Conservation (phyloP, 2,329 filamentous ascomycete species). For the Cladophialophora yegresii region DNA sequence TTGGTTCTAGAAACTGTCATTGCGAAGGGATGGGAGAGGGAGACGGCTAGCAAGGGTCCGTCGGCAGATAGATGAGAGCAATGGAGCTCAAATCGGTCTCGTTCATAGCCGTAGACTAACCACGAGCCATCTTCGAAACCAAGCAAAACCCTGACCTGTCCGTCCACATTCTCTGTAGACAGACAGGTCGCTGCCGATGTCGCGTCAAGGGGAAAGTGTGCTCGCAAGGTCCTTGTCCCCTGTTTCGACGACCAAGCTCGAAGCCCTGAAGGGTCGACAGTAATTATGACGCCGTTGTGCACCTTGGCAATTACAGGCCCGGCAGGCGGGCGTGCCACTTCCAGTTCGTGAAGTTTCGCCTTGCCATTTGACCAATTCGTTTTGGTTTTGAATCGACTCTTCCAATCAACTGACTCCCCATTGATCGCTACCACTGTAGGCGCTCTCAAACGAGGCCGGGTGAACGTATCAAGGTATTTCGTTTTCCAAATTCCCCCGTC, state of each 20-base stretch:
- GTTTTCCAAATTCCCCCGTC: constrained; percentile 91
- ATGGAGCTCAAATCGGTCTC: constrained; percentile 25
- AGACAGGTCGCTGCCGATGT: constrained; percentile 60
- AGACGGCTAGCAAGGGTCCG: constrained; percentile 66
- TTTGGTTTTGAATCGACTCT: constrained; percentile 79
- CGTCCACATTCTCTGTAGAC: constrained; percentile 59
- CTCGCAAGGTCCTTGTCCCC: constrained; percentile 60
- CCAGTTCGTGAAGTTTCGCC: constrained; percentile 77
- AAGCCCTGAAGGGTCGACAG: constrained; percentile 70
- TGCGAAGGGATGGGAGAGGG: constrained; percentile 73
- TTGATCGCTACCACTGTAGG: constrained; percentile 46
- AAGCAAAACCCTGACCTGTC: constrained; percentile 61
- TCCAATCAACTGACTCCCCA: constrained; percentile 70
- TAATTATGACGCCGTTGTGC: constrained; percentile 74
- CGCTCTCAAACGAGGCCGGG: constrained; percentile 17
- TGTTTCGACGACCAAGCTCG: constrained; percentile 74
- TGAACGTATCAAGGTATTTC: constrained; percentile 76
- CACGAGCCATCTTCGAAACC: constrained; percentile 74
- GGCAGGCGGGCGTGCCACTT: constrained; percentile 58
- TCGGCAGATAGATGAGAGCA: constrained; percentile 61
- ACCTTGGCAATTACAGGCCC: constrained; percentile 73
- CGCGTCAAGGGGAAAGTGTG: constrained; percentile 44
- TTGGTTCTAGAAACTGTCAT: constrained; percentile 76
- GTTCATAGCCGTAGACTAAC: constrained; percentile 61
- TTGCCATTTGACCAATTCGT: constrained; percentile 88